Conservation (phyloP, 2,329 filamentous ascomycete species). For the Aureobasidium sp. region DNA sequence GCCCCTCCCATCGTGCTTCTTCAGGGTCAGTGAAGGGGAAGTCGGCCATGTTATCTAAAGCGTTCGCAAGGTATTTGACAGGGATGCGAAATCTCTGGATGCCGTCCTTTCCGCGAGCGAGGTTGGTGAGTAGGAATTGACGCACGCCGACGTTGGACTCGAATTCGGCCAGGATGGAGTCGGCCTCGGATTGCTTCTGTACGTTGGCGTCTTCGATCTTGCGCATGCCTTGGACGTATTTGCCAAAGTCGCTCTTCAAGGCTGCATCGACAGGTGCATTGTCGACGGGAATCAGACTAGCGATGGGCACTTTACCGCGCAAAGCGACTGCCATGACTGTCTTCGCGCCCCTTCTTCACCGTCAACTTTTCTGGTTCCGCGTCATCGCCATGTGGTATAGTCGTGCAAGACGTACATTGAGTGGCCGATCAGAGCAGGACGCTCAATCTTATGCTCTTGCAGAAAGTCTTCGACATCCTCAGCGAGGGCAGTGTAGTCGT, state of each 20-base stretch:
- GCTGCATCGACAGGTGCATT: constrained; percentile 82
- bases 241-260: constrained; percentile 65
- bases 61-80: constrained; percentile 58
- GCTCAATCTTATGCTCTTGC: constrained; percentile 57
- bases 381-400: background rate
- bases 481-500: constrained; percentile 78
- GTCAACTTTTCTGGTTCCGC: constrained; percentile 1
- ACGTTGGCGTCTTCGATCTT: constrained; percentile 64
- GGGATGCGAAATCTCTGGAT: constrained; percentile 72
- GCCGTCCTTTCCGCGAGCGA: constrained; percentile 51
- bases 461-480: constrained; percentile 78
- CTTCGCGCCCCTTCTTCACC: constrained; percentile 64
- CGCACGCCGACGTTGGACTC: constrained; percentile 70
- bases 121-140: constrained; percentile 86
- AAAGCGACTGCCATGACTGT: constrained; percentile 83
- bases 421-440: constrained; percentile 78
- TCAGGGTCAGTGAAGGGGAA: constrained; percentile 77
- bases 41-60: constrained; percentile 70
- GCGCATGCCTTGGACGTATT: constrained; percentile 79
- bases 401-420: constrained; percentile 59
- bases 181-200: constrained; percentile 67
- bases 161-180: constrained; percentile 67
- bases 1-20: constrained; percentile 63
- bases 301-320: constrained; percentile 57
- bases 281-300: constrained; percentile 74